phyloP scores from a whole-genome alignment of 257 asterid species.

The Mitragyna speciosa region DNA sequence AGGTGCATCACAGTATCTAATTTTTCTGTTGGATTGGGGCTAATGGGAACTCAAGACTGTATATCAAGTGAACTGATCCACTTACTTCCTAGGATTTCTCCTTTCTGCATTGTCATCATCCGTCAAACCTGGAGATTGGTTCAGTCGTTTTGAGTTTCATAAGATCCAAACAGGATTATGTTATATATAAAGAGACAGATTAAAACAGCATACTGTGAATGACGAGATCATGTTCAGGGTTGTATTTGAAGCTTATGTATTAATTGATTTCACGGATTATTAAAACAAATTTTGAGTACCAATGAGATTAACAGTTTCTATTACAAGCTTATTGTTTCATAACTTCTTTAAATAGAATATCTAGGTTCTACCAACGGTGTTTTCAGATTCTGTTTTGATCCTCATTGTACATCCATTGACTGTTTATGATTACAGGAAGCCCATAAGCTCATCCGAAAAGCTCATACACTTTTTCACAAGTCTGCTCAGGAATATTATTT shows the following conservation, averaged over 20 bases:
- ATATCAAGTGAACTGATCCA: too few species aligned
- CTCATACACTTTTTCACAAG: neutral
- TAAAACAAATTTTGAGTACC: too few species aligned
- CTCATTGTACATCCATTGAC: too few species aligned
- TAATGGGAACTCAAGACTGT: too few species aligned
- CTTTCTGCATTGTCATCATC: neutral
- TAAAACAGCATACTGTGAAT: too few species aligned
- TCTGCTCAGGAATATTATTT: neutral
- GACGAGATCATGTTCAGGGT: too few species aligned
- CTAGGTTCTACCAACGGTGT: neutral
- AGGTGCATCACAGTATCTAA: too few species aligned
- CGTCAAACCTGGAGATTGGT: neutral
- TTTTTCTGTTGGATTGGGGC: too few species aligned
- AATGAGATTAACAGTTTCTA: neutral
- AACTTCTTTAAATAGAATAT: neutral
- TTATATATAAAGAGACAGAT: too few species aligned
- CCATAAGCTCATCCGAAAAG: neutral
- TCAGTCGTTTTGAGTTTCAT: neutral
- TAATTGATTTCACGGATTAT: too few species aligned
- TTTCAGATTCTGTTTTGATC: neutral
- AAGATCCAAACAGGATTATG: neutral
- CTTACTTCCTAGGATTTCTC: neutral
- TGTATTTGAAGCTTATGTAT: neutral
- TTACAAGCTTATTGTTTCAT: too few species aligned
- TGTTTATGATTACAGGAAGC: conserved; percentile 1